Evolutionary conservation across 1,139 yeast species (phyloP).

Genomic region (Hanseniaspora uvarum): DNA sequence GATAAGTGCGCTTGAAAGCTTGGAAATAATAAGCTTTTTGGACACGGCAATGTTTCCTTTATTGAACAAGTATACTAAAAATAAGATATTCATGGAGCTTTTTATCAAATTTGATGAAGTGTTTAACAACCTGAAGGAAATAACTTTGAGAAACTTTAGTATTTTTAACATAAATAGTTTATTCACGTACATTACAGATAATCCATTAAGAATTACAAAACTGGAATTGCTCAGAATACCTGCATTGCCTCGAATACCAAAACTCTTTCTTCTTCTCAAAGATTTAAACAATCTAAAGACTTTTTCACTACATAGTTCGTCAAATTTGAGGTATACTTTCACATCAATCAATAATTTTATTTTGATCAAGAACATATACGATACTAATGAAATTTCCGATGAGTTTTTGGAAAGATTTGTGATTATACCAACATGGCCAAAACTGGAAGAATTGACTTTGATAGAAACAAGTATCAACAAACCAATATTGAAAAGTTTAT

Average conservation of each 20-base stretch:
- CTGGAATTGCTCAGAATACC: slow-evolving; percentile 6
- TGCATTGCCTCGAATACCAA: not conserved
- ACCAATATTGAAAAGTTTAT: not conserved
- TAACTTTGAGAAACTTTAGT: not conserved
- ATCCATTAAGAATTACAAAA: not conserved
- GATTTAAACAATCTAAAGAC: slow-evolving; percentile 4
- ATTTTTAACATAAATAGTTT: not conserved
- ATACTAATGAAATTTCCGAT: not conserved
- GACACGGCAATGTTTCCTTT: slow-evolving; percentile 1
- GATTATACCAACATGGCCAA: slow-evolving; percentile 9
- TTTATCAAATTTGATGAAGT: slow-evolving; percentile 5
- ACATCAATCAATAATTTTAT: not conserved
- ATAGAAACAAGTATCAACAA: slow-evolving; percentile 14
- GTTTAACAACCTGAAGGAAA: not conserved
- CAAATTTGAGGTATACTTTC: not conserved
- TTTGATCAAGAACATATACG: slow-evolving; percentile 1
- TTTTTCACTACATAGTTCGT: slow-evolving; percentile 7
- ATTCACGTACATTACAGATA: not conserved
- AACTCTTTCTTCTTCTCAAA: slow-evolving; percentile 1
- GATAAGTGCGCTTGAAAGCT: not conserved
- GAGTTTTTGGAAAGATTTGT: slow-evolving; percentile 7
- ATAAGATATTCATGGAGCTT: slow-evolving; percentile 1
- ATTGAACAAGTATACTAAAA: not conserved
- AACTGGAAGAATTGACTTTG: slow-evolving; percentile 1
- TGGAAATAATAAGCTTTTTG: not conserved